Evolutionary conservation across 495 filamentous ascomycete species (phyloP), one percentile per base, ranked within the genome.

Genomic region (Xylaria bambusicola): DNA sequence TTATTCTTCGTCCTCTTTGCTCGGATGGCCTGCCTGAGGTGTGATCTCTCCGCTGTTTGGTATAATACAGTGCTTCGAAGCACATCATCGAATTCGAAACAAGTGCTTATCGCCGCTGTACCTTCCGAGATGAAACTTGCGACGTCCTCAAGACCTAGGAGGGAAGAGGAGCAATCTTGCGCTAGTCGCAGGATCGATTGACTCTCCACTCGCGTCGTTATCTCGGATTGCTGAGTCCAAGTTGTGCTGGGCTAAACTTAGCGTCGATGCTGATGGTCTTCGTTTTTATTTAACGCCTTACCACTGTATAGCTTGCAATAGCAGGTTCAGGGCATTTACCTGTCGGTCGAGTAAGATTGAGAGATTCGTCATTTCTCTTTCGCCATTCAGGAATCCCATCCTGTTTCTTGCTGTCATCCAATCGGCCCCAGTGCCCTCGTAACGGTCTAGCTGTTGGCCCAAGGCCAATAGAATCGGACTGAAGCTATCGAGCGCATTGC

Each of bases 281-380:
- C n/a, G n/a, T n/a, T n/a, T n/a, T n/a, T n/a, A n/a, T n/a, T n/a
- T 18, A 24, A 46, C 23, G 27, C 18, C 20, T 49, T 56, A 61
- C 58, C 58, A 61, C 44, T 61, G 58, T 29, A 61, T 45, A 21
- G 58, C 52, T 51, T 61, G 58, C 42, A 61, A 44, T 1, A 61
- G 58, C 18, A 61, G 58, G 18, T 50, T 61, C 17, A 55, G 48
- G 1, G 58, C 58, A 26, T 61, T 55, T 21, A 61, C 58, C 41
- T 61, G 58, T 23, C 51, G 42, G 23, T 56, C 52, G 6, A 61
- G 51, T 15, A 55, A 20, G 18, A 21, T 24, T 2, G 58, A 61
- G n/a, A 35, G 56, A 3, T 29, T 31, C 13, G n/a, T n/a, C 31
- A 38, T 61, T 18, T 55, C 51, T 13, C 38, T 31, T 44, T 61